Evolutionary conservation across 768 basidiomycete genomes (phyloP).

Genomic region (Pleurotus giganteus): DNA sequence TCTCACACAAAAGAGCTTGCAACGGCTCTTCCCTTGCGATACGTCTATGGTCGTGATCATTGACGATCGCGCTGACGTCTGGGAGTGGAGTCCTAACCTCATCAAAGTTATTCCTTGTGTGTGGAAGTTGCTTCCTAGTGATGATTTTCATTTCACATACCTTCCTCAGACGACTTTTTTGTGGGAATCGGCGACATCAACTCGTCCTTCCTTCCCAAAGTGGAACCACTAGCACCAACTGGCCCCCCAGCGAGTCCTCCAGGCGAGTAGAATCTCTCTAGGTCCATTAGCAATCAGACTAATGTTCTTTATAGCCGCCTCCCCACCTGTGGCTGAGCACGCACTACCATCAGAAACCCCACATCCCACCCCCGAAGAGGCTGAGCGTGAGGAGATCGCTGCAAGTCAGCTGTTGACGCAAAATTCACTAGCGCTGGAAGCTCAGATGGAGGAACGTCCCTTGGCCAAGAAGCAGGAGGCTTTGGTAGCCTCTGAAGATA

Average conservation of each 20-base stretch:
- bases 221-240: conserved; percentile 49
- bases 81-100: conserved; percentile 97
- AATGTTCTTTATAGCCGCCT: not conserved
- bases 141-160: conserved; percentile 14
- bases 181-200: conserved; percentile 99
- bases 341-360: conserved; percentile 19
- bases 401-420: conserved; percentile 60
- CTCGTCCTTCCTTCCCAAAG: conserved; percentile 86
- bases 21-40: conserved; percentile 93
- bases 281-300: not conserved
- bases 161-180: conserved; percentile 86
- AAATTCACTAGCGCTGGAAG: conserved; percentile 77
- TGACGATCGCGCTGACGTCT: conserved; percentile 97
- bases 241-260: conserved; percentile 24
- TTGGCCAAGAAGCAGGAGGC: conserved; percentile 87
- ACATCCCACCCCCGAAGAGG: conserved; percentile 33
- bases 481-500: conserved; percentile 42
- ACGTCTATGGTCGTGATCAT: conserved; percentile 99
- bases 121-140: conserved; percentile 15
- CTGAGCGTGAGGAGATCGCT: conserved; percentile 41
- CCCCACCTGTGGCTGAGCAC: conserved; percentile 18
- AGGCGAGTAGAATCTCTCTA: conserved; percentile 9
- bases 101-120: conserved; percentile 95
- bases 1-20: conserved; percentile 87
- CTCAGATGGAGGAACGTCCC: conserved; percentile 83